Conservation (phyloP, 2,329 filamentous ascomycete species). For the Colletotrichum nymphaeae region DNA sequence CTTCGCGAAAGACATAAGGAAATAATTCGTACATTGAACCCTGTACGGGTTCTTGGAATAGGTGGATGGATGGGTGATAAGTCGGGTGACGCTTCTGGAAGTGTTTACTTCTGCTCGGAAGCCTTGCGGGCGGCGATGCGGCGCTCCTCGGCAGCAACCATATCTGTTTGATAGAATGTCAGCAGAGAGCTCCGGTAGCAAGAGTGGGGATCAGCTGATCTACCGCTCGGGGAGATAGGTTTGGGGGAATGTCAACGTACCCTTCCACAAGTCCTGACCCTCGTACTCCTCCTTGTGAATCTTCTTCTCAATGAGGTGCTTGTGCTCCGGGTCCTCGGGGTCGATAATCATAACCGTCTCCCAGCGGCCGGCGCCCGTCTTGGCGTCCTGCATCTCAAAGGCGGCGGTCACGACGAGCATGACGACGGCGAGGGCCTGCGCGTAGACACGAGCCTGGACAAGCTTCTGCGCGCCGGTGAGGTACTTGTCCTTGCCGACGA, state of each 20-base stretch:
- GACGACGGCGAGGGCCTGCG: constrained; percentile 87
- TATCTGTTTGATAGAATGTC: constrained; percentile 64
- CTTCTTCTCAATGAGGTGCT: constrained; percentile 86
- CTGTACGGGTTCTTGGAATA: too few relatives aligned
- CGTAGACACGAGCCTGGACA: constrained; percentile 94
- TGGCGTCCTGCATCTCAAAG: constrained; percentile 84
- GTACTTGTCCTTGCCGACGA: constrained; percentile 83
- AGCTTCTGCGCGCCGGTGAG: constrained; percentile 85
- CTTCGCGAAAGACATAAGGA: neutral
- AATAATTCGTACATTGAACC: neutral
- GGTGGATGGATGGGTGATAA: neutral
- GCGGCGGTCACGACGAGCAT: constrained; percentile 85
- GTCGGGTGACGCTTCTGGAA: neutral
- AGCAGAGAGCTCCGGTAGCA: neutral
- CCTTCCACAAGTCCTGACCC: constrained; percentile 94
- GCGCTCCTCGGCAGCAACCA: constrained; percentile 84
- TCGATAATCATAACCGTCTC: constrained; percentile 86
- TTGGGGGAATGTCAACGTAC: constrained; percentile 54
- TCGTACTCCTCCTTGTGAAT: constrained; percentile 88
- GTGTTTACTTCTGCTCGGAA: constrained; percentile 20
- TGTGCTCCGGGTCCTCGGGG: constrained; percentile 84
- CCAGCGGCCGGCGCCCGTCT: constrained; percentile 81
- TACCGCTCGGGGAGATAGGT: neutral
- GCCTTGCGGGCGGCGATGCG: constrained; percentile 56
- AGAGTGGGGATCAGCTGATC: neutral